A percentile compares a stretch with the other conserved stretches of the same genome.
phyloP scores from a whole-genome alignment of 257 asterid species.

The Solanum clarkiae region DNA sequence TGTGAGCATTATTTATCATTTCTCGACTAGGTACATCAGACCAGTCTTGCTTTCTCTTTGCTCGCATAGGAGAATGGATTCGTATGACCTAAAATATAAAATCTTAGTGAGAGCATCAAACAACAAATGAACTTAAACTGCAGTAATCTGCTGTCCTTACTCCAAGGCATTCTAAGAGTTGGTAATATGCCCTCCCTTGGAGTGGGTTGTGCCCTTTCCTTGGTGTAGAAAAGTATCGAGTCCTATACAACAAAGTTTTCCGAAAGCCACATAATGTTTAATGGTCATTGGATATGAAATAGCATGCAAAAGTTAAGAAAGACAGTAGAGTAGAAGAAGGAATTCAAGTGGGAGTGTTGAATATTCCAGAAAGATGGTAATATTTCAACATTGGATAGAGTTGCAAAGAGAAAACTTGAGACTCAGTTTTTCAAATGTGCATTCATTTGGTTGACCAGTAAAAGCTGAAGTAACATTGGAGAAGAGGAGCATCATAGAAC shows the following conservation, averaged over 20 bases:
- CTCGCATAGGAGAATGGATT: slow-evolving; percentile 99
- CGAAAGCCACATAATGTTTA: neutral
- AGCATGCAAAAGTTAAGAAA: neutral
- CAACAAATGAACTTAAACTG: neutral
- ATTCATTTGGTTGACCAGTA: neutral
- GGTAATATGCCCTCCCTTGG: slow-evolving; percentile 98
- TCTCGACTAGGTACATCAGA: slow-evolving; percentile 78
- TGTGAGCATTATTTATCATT: slow-evolving; percentile 63
- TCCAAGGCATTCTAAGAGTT: slow-evolving; percentile 98
- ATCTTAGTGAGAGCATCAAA: neutral
- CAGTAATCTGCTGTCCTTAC: slow-evolving; percentile 29
- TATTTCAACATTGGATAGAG: neutral
- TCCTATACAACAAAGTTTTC: slow-evolving; percentile 23
- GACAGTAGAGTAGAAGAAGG: neutral
- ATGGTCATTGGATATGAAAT: neutral
- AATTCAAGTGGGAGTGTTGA: neutral
- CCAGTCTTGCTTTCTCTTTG: slow-evolving; percentile 80
- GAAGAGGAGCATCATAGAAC: slow-evolving; percentile 7
- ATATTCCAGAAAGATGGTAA: slow-evolving; percentile 5
- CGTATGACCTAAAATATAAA: slow-evolving; percentile 56
- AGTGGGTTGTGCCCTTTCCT: slow-evolving; percentile 99
- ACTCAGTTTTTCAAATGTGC: neutral
- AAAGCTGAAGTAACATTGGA: neutral
- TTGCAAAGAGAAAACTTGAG: neutral
- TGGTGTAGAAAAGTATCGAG: slow-evolving; percentile 89